Evolutionary conservation across 768 basidiomycete species (phyloP).

Genomic region (Gloeostereum incarnatum): DNA sequence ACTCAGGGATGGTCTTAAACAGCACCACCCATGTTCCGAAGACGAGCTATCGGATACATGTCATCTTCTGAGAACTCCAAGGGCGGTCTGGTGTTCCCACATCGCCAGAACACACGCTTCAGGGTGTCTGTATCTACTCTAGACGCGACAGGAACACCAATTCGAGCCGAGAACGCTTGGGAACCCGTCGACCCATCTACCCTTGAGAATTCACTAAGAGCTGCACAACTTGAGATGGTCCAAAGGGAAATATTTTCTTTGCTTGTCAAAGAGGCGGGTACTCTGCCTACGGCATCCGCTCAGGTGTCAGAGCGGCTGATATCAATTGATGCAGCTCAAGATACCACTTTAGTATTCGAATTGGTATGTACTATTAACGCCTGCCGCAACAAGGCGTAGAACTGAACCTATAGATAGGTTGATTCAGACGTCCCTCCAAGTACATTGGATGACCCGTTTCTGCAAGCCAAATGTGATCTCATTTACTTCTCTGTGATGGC

Average conservation of each 20-base stretch:
- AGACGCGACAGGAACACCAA: conserved; percentile 20
- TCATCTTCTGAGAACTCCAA: conserved; percentile 34
- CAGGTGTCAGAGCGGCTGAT: conserved; percentile 74
- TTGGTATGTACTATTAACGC: conserved; percentile 36
- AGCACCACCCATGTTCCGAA: conserved; percentile 60
- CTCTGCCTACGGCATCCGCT: conserved; percentile 65
- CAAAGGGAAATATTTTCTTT: conserved; percentile 76
- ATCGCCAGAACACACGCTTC: conserved; percentile 55
- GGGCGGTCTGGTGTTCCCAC: conserved; percentile 47
- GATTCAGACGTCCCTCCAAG: conserved; percentile 16
- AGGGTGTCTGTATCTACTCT: conserved; percentile 42
- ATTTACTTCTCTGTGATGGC: conserved; percentile 58
- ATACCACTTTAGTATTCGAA: conserved; percentile 61
- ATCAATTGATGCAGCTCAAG: conserved; percentile 68
- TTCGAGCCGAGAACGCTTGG: conserved; percentile 27
- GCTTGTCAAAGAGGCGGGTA: conserved; percentile 70
- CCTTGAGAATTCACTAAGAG: conserved; percentile 41
- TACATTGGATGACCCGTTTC: conserved; percentile 11
- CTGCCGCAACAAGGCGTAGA: not conserved
- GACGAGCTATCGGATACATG: conserved; percentile 63
- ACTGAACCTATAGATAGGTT: conserved; percentile 17
- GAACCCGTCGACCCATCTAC: conserved; percentile 20
- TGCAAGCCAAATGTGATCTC: conserved; percentile 45
- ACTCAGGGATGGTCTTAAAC: not conserved
- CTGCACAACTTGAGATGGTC: conserved; percentile 62